phyloP scores from a whole-genome alignment of 345 rosid species.

The Arabidopsis suecica region DNA sequence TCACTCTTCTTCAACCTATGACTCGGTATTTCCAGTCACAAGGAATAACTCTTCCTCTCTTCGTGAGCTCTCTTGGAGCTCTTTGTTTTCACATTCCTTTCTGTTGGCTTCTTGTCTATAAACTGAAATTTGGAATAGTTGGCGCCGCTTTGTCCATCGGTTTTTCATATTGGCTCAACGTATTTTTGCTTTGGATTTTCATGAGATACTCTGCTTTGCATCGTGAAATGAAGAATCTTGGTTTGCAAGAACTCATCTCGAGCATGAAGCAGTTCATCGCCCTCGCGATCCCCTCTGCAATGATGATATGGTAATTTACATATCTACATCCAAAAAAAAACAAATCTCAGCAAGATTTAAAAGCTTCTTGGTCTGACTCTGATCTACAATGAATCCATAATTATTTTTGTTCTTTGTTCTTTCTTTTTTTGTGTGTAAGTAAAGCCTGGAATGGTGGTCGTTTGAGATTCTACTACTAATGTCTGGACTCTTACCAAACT shows the following conservation, averaged over 20 bases:
- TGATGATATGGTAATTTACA: constrained; percentile 54
- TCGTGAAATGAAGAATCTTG: not conserved
- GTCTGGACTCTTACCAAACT: constrained; percentile 57
- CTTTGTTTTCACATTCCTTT: constrained; percentile 51
- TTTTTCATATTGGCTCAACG: constrained; percentile 47
- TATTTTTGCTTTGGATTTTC: constrained; percentile 42
- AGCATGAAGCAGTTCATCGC: constrained; percentile 40
- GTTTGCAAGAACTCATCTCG: constrained; percentile 10
- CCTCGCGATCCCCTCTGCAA: constrained; percentile 48
- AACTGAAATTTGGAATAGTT: constrained; percentile 27
- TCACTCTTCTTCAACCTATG: constrained; percentile 49
- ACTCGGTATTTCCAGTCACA: constrained; percentile 53
- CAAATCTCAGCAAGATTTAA: not conserved
- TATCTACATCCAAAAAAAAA: not conserved
- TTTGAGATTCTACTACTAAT: constrained; percentile 54
- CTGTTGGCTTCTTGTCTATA: constrained; percentile 53
- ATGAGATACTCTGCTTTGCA: constrained; percentile 41
- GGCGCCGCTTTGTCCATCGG: constrained; percentile 53
- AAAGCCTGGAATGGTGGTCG: constrained; percentile 65
- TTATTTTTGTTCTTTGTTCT: not conserved
- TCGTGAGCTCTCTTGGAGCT: constrained; percentile 44
- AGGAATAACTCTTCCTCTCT: constrained; percentile 48
- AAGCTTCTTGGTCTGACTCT: not conserved
- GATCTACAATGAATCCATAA: not conserved
- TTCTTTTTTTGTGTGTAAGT: not conserved